Conservation (phyloP, 2,329 filamentous ascomycete species). For the Gliomastix tumulicola region DNA sequence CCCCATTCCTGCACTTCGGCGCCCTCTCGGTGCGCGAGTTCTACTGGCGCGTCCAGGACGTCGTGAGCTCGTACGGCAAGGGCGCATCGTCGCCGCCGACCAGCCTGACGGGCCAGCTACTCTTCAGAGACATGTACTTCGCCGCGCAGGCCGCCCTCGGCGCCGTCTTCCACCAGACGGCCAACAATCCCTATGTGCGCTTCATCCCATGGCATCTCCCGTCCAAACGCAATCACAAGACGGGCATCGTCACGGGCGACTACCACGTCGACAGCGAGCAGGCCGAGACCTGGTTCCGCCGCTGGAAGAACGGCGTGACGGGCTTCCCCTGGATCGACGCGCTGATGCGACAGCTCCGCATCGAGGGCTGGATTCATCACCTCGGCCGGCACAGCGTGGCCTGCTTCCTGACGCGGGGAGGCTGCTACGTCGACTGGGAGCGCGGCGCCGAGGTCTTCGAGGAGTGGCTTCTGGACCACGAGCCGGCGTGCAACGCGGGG, state of each 20-base stretch:
- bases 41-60: constrained; percentile 63
- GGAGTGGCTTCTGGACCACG: constrained; percentile 69
- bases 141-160: constrained; percentile 66
- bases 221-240: constrained; percentile 41
- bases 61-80: constrained; percentile 49
- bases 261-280: constrained; percentile 57
- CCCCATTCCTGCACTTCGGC: constrained; percentile 69
- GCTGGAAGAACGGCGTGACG: constrained; percentile 63
- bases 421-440: constrained; percentile 75
- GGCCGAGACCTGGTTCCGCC: constrained; percentile 58
- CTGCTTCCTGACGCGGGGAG: constrained; percentile 73
- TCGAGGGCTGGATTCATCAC: constrained; percentile 76
- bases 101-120: constrained; percentile 64
- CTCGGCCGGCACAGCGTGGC: constrained; percentile 71
- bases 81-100: constrained; percentile 56
- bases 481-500: constrained; percentile 64
- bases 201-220: constrained; percentile 77
- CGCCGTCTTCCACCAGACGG: constrained; percentile 54
- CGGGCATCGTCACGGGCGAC: constrained; percentile 44
- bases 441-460: constrained; percentile 73
- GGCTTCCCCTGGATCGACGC: constrained; percentile 79
- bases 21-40: constrained; percentile 63
- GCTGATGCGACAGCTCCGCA: constrained; percentile 65
- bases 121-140: constrained; percentile 83
- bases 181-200: constrained; percentile 58